Evolutionary conservation across 2,329 filamentous ascomycete species (phyloP).

Genomic region (Ophiostoma piceae): DNA sequence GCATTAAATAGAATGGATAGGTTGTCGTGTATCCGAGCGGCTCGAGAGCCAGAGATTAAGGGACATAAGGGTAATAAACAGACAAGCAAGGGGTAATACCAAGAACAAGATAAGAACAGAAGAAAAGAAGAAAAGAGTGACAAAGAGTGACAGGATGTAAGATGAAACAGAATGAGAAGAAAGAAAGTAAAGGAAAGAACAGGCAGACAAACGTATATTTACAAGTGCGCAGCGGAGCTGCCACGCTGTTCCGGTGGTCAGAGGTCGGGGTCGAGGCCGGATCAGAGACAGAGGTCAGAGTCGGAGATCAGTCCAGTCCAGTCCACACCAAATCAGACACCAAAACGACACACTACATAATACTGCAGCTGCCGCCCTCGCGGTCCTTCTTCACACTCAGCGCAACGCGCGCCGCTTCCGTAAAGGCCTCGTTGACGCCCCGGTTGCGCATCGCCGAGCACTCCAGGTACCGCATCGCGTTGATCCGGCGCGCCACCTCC

Average conservation of each 20-base stretch:
- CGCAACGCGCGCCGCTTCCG: slow-evolving; percentile 91
- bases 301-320: too few species aligned
- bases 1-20: neutral
- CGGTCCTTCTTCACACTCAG: slow-evolving; percentile 65
- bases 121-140: neutral
- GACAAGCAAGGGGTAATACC: slow-evolving; percentile 12
- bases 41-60: neutral
- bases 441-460: slow-evolving; percentile 98
- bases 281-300: neutral
- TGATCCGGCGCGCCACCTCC: slow-evolving; percentile 84
- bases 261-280: too few species aligned
- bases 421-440: slow-evolving; percentile 97
- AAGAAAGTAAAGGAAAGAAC: neutral
- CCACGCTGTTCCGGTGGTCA: neutral
- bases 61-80: slow-evolving; percentile 12
- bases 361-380: slow-evolving; percentile 54
- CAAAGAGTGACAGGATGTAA: neutral
- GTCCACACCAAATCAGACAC: too few species aligned
- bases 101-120: neutral
- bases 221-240: neutral
- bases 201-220: slow-evolving; percentile 6
- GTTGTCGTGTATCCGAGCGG: slow-evolving; percentile 7
- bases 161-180: neutral
- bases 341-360: slow-evolving; percentile 45
- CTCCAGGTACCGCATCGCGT: slow-evolving; percentile 90